These are phyloP conservation scores for Trichoderma endophyticum DNA, from an alignment of 2,329 filamentous ascomycete genomes.

Conservation along the genomic window DNA sequence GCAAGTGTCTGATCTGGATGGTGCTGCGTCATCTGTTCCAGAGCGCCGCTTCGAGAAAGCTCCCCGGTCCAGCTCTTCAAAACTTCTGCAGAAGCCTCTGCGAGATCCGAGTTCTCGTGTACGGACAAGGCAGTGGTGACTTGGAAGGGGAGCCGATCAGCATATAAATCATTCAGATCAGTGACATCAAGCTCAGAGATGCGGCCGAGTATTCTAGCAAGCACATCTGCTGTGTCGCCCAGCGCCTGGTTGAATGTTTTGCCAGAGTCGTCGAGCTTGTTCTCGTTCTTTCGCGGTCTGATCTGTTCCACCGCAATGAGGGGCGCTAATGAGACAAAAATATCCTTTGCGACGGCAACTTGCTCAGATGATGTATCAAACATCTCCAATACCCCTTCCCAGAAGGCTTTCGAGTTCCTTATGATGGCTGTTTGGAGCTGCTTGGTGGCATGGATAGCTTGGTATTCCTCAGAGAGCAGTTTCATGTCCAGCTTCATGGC, in stretches of 20 bases:
- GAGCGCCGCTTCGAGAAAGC: slow-evolving; percentile 41
- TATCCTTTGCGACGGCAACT: slow-evolving; percentile 68
- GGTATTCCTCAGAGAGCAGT: slow-evolving; percentile 42
- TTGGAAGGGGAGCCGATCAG: slow-evolving; percentile 64
- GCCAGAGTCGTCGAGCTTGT: slow-evolving; percentile 38
- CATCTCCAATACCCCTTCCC: slow-evolving; percentile 53
- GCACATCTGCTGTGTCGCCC: slow-evolving; percentile 49
- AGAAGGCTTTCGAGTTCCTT: slow-evolving; percentile 57
- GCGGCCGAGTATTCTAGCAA: slow-evolving; percentile 73
- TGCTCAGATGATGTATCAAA: slow-evolving; percentile 75
- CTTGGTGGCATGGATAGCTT: slow-evolving; percentile 58
- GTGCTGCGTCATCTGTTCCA: slow-evolving; percentile 39
- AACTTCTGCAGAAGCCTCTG: slow-evolving; percentile 75
- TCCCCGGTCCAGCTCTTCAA: slow-evolving; percentile 79
- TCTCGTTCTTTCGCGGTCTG: slow-evolving; percentile 48
- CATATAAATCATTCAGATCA: slow-evolving; percentile 68
- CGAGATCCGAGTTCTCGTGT: slow-evolving; percentile 74
- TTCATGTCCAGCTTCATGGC: slow-evolving; percentile 49
- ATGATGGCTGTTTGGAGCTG: slow-evolving; percentile 65
- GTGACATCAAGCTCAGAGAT: slow-evolving; percentile 71
- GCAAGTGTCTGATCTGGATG: slow-evolving; percentile 41
- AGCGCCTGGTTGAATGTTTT: slow-evolving; percentile 77
- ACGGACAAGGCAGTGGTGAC: slow-evolving; percentile 77
- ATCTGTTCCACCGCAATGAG: slow-evolving; percentile 76
- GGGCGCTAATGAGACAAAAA: slow-evolving; percentile 66